Percentiles rank a stretch among this genome's conserved stretches.
phyloP scores from a whole-genome alignment of 2,329 filamentous ascomycete species.

The Microascus cirrosus region DNA sequence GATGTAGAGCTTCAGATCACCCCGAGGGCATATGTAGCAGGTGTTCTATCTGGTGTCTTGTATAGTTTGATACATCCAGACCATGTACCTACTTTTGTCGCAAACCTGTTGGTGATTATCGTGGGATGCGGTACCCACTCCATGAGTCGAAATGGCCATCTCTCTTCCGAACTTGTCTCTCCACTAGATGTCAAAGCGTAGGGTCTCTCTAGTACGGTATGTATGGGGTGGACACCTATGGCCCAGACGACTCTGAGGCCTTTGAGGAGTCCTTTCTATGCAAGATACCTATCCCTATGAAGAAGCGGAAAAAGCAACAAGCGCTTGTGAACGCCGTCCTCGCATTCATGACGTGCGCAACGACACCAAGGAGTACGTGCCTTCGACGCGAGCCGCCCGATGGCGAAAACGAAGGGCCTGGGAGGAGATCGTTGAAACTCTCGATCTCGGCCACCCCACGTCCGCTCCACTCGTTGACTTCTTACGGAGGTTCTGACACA shows the following conservation, averaged over 20 bases:
- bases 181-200: background rate
- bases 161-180: background rate
- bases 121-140: background rate
- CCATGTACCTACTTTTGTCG: no score
- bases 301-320: background rate
- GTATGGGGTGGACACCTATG: background rate
- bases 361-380: background rate
- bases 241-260: background rate
- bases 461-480: no score
- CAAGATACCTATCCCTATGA: background rate
- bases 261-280: background rate
- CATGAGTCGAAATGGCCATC: background rate
- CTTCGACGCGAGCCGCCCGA: background rate
- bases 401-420: no score
- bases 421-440: no score
- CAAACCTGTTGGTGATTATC: background rate
- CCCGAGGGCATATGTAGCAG: no score
- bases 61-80: no score
- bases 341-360: background rate
- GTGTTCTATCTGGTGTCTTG: no score
- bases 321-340: background rate
- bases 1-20: no score
- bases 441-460: no score
- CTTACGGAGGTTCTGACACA: no score
- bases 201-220: background rate